phyloP scores from a whole-genome alignment of 1,139 yeast species.

The Diutina ranongensis region DNA sequence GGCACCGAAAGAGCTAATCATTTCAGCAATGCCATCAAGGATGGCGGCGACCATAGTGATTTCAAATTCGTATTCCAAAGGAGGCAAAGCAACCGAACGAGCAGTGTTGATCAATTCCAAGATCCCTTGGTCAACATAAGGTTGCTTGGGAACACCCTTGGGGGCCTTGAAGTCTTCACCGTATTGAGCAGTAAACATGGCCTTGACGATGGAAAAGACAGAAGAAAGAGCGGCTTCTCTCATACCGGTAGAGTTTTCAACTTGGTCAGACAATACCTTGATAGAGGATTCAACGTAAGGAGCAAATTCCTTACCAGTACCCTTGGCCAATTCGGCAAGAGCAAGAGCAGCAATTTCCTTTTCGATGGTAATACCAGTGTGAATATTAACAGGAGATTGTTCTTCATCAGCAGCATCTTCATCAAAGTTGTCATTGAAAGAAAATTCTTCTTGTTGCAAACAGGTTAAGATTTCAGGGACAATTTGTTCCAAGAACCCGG shows the following conservation, averaged over 20 bases:
- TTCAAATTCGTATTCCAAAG: conserved; percentile 72
- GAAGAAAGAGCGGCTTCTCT: conserved; percentile 78
- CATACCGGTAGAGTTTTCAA: conserved; percentile 82
- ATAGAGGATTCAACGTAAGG: conserved; percentile 68
- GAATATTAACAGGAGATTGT: conserved; percentile 66
- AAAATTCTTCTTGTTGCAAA: conserved; percentile 73
- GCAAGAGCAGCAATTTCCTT: conserved; percentile 97
- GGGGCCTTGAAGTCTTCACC: conserved; percentile 46
- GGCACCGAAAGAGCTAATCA: conserved; percentile 64
- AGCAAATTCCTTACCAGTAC: conserved; percentile 71
- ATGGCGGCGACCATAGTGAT: conserved; percentile 68
- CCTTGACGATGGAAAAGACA: conserved; percentile 72
- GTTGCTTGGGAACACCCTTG: conserved; percentile 52
- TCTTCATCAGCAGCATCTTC: conserved; percentile 40
- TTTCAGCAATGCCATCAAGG: conserved; percentile 64
- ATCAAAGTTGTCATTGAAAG: conserved; percentile 33
- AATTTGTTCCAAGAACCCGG: conserved; percentile 72
- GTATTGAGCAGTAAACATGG: conserved; percentile 51
- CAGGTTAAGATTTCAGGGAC: conserved; percentile 79
- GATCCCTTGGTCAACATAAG: conserved; percentile 47
- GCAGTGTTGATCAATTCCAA: conserved; percentile 53
- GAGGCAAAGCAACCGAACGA: conserved; percentile 51
- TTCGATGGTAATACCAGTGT: conserved; percentile 92
- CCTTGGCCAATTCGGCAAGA: conserved; percentile 75
- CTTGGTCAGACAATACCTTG: conserved; percentile 55